These are phyloP conservation scores for Zygosaccharomyces pseudorouxii DNA, from an alignment of 805 yeast genomes.

Conservation along the genomic window DNA sequence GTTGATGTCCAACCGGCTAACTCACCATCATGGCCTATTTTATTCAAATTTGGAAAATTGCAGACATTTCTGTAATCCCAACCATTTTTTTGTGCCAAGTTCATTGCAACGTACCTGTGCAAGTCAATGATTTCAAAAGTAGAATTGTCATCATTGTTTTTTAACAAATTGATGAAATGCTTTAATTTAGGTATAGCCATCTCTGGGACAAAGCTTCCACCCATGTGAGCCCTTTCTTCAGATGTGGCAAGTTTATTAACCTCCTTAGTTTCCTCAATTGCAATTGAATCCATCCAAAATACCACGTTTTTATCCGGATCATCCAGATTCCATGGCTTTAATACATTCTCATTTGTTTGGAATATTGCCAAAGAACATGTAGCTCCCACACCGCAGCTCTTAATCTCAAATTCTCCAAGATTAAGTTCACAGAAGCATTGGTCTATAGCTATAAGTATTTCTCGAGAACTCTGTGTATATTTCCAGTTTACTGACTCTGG, in stretches of 20 bases:
- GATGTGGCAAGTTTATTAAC: conserved; percentile 30
- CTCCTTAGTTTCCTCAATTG: conserved; percentile 33
- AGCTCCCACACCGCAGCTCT: conserved; percentile 44
- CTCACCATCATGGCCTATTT: conserved; percentile 52
- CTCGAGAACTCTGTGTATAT: conserved; percentile 41
- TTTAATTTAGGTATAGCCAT: conserved; percentile 54
- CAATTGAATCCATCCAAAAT: conserved; percentile 57
- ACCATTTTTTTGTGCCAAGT: conserved; percentile 22
- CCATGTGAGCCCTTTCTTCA: conserved; percentile 29
- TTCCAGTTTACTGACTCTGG: conserved; percentile 23
- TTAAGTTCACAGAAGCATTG: conserved; percentile 20
- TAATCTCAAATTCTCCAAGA: conserved; percentile 7
- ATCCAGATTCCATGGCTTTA: conserved; percentile 32
- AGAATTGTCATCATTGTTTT: conserved; percentile 12
- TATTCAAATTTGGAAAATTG: conserved; percentile 15
- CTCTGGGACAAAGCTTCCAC: conserved; percentile 49
- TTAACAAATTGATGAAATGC: conserved; percentile 34
- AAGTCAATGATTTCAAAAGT: conserved; percentile 44
- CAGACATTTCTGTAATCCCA: conserved; percentile 9
- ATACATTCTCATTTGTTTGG: conserved; percentile 15
- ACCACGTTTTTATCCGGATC: conserved; percentile 39
- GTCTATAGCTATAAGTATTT: conserved; percentile 37
- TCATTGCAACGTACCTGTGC: conserved; percentile 42
- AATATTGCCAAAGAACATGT: conserved; percentile 57
- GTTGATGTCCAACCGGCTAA: conserved; percentile 47